These are phyloP conservation scores for Antrodiella citrinella DNA, from an alignment of 768 basidiomycete species.

Conservation along the genomic window DNA sequence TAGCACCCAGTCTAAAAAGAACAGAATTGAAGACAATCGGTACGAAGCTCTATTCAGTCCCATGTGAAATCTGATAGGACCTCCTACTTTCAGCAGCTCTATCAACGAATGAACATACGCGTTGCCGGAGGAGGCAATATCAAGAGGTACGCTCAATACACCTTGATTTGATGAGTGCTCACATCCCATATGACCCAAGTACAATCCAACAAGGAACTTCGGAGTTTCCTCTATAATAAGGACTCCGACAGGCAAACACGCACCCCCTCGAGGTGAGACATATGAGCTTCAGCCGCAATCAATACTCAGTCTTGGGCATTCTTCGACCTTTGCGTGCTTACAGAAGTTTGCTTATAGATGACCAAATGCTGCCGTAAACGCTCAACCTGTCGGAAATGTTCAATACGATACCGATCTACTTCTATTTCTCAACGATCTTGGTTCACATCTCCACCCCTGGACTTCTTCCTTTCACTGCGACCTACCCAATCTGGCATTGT, in stretches of 20 bases:
- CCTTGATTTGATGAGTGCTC: neutral
- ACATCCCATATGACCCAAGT: neutral
- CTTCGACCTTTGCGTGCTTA: neutral
- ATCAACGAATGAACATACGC: slow-evolving; percentile 1
- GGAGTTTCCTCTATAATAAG: neutral
- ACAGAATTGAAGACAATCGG: neutral
- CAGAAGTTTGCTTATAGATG: neutral
- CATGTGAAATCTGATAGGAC: slow-evolving; percentile 14
- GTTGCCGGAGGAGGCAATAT: neutral
- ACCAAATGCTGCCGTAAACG: neutral
- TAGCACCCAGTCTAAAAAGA: slow-evolving; percentile 1
- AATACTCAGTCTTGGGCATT: neutral
- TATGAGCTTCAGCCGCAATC: neutral
- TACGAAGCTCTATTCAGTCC: neutral
- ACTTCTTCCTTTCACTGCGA: neutral
- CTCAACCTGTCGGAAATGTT: neutral
- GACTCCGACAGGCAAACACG: neutral
- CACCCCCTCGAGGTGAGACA: neutral
- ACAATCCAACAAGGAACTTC: no score
- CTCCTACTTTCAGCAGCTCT: slow-evolving; percentile 3
- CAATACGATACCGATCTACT: neutral
- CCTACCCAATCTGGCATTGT: slow-evolving; percentile 8
- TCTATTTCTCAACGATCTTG: neutral
- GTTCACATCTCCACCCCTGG: neutral
- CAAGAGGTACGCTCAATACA: neutral